Evolutionary conservation across 176 grass and related monocot genomes (phyloP), one percentile per base, ranked within the genome.

Genomic region (Triticum urartu): DNA sequence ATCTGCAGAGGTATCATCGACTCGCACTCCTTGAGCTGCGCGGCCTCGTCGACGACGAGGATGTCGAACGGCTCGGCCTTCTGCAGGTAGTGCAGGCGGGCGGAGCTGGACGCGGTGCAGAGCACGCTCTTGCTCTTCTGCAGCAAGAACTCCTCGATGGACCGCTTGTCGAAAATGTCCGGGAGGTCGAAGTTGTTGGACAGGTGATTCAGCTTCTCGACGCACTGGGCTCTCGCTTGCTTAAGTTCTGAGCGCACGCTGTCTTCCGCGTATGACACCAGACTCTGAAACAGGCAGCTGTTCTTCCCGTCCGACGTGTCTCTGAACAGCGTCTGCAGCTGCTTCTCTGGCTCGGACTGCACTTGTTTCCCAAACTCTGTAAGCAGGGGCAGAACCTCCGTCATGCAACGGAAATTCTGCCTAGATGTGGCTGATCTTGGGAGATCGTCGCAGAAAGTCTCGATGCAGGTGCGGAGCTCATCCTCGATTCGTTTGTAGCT

Each of bases 11-110:
- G 86, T 15, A 98, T 90, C 65, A 98, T 81, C 13, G 95, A 87
- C 66, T 95, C 95, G 12, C 87, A 98, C 68, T 98, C 93, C 79
- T 90, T 95, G 2, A 98, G 63, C 75, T 98, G 93, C 0, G 90
- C 93, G 0, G 95, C 95, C 84, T 98, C 95, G 86, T 98, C 95
- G 18, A 93, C 87, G 0, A 93, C 89, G 1, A 98, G 36, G 52
- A 93, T 34, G 10, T 93, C 82, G 11, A 98, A 84, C 26, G 93
- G 86, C 20, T 73, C 8, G 1, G 61, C 3, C 0, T 62, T 66
- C 11, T 39, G 32, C 42, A 71, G 38, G 32, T 58, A 36, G 39
- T 81, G 45, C 54, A 98, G 22, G 20, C 79, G 92, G 22, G 45
- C 86, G 0, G 93, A 90, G 79, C 83, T 93, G 0, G 74, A 89